phyloP scores from a whole-genome alignment of 139 green algal genomes.

The Tetraselmis striata region DNA sequence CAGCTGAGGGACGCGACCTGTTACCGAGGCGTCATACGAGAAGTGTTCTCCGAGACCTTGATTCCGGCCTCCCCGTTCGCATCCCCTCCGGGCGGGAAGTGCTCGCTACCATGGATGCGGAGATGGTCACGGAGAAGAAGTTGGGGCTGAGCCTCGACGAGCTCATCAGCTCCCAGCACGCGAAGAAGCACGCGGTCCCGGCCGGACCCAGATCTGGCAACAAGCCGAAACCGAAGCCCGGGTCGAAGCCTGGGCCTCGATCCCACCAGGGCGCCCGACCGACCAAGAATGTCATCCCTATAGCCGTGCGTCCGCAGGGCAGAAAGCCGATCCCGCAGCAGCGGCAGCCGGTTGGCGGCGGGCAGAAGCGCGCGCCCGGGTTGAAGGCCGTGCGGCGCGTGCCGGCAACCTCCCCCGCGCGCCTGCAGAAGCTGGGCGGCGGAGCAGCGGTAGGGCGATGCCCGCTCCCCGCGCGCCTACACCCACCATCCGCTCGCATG shows the following conservation, averaged over 20 bases:
- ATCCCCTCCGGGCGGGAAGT: no score
- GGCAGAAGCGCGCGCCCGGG: background rate
- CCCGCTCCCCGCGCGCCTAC: background rate
- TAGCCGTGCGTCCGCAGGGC: background rate
- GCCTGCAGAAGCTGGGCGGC: background rate
- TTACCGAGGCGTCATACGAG: no score
- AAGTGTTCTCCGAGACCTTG: no score
- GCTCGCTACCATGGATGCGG: background rate
- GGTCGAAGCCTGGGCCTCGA: no score
- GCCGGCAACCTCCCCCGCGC: background rate
- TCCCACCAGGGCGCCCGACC: background rate
- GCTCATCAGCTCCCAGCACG: background rate
- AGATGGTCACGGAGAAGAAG: background rate
- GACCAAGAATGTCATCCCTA: background rate
- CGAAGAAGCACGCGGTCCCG: background rate
- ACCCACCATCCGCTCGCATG: no score
- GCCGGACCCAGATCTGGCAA: background rate
- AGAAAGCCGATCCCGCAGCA: background rate
- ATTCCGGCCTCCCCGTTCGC: no score
- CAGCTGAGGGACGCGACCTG: no score
- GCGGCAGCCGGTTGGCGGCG: no score
- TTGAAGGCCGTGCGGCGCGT: background rate
- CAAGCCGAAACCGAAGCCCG: background rate
- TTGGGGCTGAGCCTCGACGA: background rate
- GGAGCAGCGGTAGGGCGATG: background rate